Percentiles rank a stretch among this genome's conserved stretches.
Conservation (phyloP, 2,329 filamentous ascomycete species). For the Meredithiella fracta region DNA sequence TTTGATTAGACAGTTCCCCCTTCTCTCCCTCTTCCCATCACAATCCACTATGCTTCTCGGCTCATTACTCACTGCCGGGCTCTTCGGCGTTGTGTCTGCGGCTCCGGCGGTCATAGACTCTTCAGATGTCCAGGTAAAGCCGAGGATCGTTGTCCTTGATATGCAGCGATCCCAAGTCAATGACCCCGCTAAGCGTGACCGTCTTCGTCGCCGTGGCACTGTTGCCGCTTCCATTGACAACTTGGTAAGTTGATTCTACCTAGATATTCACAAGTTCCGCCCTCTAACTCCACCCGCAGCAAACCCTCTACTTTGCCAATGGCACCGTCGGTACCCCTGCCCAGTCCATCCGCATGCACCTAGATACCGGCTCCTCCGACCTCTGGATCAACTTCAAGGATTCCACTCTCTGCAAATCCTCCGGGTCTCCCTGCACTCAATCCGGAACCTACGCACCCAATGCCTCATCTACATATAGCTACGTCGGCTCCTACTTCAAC, state of each 20-base stretch:
- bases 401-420: constrained; percentile 41
- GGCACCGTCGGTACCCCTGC: constrained; percentile 45
- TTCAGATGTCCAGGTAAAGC: constrained; percentile 18
- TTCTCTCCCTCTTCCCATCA: neutral
- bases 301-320: constrained; percentile 50
- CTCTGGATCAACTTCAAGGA: constrained; percentile 51
- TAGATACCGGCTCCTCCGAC: constrained; percentile 55
- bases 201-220: constrained; percentile 28
- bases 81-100: constrained; percentile 4
- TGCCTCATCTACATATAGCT: constrained; percentile 58
- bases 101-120: neutral
- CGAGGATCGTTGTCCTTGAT: constrained; percentile 31
- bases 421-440: constrained; percentile 34
- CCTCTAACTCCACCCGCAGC: constrained; percentile 22
- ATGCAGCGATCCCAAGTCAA: constrained; percentile 24
- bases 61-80: constrained; percentile 5
- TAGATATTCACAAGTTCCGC: neutral
- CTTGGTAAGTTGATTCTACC: constrained; percentile 26
- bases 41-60: constrained; percentile 1
- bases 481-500: constrained; percentile 62
- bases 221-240: constrained; percentile 37
- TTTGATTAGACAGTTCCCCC: neutral
- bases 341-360: constrained; percentile 38
- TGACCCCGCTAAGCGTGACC: constrained; percentile 30
- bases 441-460: constrained; percentile 55